Base-by-base conservation (phyloP, 2,329 filamentous ascomycete species). In the Sporothrix phasma region DNA sequence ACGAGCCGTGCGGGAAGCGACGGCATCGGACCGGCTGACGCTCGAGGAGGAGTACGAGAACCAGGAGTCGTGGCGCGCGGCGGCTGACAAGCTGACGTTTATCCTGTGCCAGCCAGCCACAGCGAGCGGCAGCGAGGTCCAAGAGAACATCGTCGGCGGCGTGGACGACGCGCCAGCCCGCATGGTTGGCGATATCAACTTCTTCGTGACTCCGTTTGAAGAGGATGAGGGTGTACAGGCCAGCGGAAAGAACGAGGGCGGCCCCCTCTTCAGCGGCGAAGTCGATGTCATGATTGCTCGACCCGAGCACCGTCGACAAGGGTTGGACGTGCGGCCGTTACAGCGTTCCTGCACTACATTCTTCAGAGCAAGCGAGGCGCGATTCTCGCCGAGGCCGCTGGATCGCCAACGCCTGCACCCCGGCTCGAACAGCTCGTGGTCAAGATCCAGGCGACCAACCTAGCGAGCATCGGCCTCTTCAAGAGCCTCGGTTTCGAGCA, bases 41-140 rank as follows among this genome's bases (percentile, higher is more conserved):
- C 79, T 97, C 0, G 79, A 84, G 0, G 88, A 96, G 72, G 93
- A 97, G 78, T 91, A 94, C 74, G 83, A 85, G 59, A 97, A 97
- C 86, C 93, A 97, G 74, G 77, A 78, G n/a, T 90, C 86, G 68
- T 97, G 93, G 93, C 86, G 92, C 43, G 78, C 77, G 22, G 89
- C 94, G 47, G 75, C 78, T 29, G 92, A 97, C 76, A 97, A 97
- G 76, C 75, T 97, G 66, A 97, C 93, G 0, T 97, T 97, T 70
- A 96, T 97, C 73, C 76, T 89, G 62, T 96, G 91, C 72, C 76
- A 80, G 10, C 81, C 84, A 0, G 64, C 68, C 22, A 26, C 53
- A 6, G 31, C 67, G 34, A 31, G 17, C 7, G 45, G 1, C 10
- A 13, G n/a, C 3, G 39, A 45, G 8, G 41, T 51, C 62, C 37